These are phyloP conservation scores for Coemansia sp. DNA, from an alignment of 192 early-diverging fungal genomes.

Conservation along the genomic window DNA sequence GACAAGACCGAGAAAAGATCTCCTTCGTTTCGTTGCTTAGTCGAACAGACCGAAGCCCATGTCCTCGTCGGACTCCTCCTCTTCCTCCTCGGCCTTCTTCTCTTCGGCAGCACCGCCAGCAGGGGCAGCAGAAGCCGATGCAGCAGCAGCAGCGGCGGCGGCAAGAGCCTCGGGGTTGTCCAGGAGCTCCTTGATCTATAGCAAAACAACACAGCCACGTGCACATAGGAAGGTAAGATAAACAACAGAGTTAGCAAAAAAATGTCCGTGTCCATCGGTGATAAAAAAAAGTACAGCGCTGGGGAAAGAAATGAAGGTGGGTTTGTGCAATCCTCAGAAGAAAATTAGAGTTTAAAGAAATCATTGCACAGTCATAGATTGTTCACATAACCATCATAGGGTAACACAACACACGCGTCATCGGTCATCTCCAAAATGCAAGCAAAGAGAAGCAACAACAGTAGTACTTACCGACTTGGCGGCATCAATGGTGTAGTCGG, in stretches of 20 bases:
- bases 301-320: background rate
- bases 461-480: conserved; percentile 67
- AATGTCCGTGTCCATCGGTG: background rate
- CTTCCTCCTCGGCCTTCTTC: conserved; percentile 59
- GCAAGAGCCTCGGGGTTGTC: conserved; percentile 90
- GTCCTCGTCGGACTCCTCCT: conserved; percentile 84
- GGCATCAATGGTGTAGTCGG: conserved; percentile 88
- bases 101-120: conserved; percentile 58
- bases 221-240: background rate
- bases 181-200: conserved; percentile 90
- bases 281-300: background rate
- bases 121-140: conserved; percentile 58
- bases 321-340: conserved; percentile 60
- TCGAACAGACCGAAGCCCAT: conserved; percentile 93
- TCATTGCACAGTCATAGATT: conserved; percentile 50
- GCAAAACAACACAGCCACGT: background rate
- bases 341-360: conserved; percentile 71
- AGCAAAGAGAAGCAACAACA: background rate
- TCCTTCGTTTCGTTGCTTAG: conserved; percentile 46
- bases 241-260: background rate
- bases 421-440: background rate
- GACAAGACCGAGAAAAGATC: background rate
- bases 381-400: conserved; percentile 52
- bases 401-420: conserved; percentile 12
- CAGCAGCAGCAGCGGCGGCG: conserved; percentile 74